Evolutionary conservation across 441 rosid species (phyloP).

Genomic region (Jatropha podagrica): DNA sequence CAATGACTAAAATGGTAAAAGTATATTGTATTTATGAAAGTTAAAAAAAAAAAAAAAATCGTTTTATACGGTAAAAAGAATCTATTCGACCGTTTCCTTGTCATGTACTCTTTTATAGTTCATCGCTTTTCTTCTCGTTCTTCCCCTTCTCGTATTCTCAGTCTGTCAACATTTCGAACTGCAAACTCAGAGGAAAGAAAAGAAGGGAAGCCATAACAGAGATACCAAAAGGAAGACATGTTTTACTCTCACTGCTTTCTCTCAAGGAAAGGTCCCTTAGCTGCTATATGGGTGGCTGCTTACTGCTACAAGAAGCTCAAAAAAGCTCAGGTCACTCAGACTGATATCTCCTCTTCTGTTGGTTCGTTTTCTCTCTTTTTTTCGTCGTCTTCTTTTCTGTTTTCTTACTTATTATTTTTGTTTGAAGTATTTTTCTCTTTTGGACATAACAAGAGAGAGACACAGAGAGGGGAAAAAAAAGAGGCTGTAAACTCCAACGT

Average conservation of each 20-base stretch:
- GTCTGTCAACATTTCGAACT: neutral
- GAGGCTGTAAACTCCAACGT: neutral
- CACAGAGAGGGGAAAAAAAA: neutral
- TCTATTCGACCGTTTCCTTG: conserved; percentile 21
- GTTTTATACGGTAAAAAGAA: neutral
- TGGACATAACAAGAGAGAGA: neutral
- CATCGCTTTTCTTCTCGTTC: neutral
- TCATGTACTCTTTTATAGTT: neutral
- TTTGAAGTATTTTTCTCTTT: neutral
- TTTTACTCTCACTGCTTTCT: conserved; percentile 59
- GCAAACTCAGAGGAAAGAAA: neutral
- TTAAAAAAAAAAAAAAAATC: too few relatives aligned
- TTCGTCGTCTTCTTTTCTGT: neutral
- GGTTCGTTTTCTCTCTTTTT: conserved; percentile 47
- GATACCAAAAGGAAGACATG: conserved; percentile 31
- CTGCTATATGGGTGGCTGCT: conserved; percentile 83
- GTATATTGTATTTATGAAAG: too few relatives aligned
- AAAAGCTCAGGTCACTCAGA: conserved; percentile 60
- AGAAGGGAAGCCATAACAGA: neutral
- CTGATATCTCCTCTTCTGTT: conserved; percentile 70
- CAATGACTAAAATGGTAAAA: too few relatives aligned
- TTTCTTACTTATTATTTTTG: neutral
- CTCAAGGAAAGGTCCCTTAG: conserved; percentile 60
- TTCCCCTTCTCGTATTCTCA: neutral
- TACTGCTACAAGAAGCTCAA: conserved; percentile 75